Evolutionary conservation across 805 yeast genomes (phyloP).

Genomic region (Candida alai): DNA sequence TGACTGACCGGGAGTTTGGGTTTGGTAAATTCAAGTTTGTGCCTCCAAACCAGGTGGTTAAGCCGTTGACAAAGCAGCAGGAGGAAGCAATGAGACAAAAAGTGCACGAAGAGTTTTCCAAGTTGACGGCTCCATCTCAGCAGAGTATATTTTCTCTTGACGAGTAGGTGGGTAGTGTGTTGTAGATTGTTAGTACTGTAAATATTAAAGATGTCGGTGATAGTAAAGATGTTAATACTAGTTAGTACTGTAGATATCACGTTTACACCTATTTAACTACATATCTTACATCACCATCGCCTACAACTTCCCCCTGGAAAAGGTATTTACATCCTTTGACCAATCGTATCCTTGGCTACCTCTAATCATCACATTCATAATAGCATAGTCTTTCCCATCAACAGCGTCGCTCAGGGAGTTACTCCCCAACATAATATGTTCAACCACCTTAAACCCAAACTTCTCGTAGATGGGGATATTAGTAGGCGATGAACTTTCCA

Average conservation of each 20-base stretch:
- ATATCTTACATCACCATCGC: too few relatives aligned
- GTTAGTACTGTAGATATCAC: neutral
- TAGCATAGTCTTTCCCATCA: slow-evolving; percentile 38
- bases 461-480: slow-evolving; percentile 52
- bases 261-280: neutral
- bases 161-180: slow-evolving; percentile 20
- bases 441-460: slow-evolving; percentile 48
- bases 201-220: neutral
- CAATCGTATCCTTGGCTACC: slow-evolving; percentile 34
- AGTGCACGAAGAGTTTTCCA: slow-evolving; percentile 52
- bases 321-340: slow-evolving; percentile 18
- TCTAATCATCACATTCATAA: slow-evolving; percentile 44
- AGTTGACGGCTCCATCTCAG: slow-evolving; percentile 57
- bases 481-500: slow-evolving; percentile 44
- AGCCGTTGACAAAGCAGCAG: slow-evolving; percentile 64
- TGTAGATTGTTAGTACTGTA: neutral
- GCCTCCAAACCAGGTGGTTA: slow-evolving; percentile 75
- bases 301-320: slow-evolving; percentile 13
- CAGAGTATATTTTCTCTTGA: slow-evolving; percentile 42
- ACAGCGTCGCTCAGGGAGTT: slow-evolving; percentile 17
- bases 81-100: slow-evolving; percentile 48
- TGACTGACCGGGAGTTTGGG: slow-evolving; percentile 90
- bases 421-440: slow-evolving; percentile 45
- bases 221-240: neutral
- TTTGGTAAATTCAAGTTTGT: slow-evolving; percentile 84